Conservation (phyloP, 257 asterid genomes). For the Nicotiana sylvestris region DNA sequence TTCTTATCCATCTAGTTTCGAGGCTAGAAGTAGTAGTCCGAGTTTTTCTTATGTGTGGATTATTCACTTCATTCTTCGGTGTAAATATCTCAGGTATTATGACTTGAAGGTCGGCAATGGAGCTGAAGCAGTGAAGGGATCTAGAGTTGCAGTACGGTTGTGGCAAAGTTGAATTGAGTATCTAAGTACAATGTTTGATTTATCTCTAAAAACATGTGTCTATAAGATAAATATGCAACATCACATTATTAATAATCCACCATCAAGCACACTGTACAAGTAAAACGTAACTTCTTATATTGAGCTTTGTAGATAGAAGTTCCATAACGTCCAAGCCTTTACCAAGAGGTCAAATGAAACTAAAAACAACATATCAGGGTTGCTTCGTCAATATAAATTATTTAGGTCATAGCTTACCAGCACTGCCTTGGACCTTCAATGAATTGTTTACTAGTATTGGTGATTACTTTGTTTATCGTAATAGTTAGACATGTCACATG, state of each 20-base stretch:
- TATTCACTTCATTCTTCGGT: constrained; percentile 12
- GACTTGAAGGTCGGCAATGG: constrained; percentile 91
- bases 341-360: not conserved
- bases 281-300: not conserved
- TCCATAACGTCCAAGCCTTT: not conserved
- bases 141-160: constrained; percentile 98
- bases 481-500: not conserved
- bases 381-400: not conserved
- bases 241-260: not conserved
- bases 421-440: not conserved
- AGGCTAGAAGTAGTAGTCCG: too few relatives aligned
- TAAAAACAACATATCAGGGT: not conserved
- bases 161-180: constrained; percentile 54
- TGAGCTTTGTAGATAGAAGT: not conserved
- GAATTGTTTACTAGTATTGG: not conserved
- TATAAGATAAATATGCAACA: not conserved
- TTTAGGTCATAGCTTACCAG: not conserved
- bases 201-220: constrained; percentile 4
- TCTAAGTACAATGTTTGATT: constrained; percentile 34
- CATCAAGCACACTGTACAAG: not conserved
- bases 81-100: constrained; percentile 56
- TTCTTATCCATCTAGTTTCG: too few relatives aligned
- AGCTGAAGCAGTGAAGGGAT: constrained; percentile 85
- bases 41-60: not conserved
- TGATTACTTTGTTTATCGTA: not conserved